Conservation (phyloP, 805 yeast genomes). For the Suhomyces tanzawaensis region DNA sequence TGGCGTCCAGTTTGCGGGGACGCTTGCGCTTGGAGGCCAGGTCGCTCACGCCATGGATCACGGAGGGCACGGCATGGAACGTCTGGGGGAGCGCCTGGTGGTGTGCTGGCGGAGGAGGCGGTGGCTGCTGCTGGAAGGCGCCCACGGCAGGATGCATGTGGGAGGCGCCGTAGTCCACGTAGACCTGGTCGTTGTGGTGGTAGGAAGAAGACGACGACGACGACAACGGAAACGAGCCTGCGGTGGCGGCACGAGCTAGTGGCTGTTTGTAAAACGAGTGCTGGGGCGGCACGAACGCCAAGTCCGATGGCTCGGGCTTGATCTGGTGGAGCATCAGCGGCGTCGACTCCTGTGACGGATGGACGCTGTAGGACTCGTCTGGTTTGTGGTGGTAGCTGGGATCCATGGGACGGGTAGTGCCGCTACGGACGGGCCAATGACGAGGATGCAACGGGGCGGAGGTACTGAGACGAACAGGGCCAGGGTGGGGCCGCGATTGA, state of each 20-base stretch:
- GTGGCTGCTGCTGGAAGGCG: neutral
- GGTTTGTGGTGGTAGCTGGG: slow-evolving; percentile 11
- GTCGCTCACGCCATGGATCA: no score
- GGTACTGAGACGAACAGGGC: neutral
- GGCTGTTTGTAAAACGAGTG: neutral
- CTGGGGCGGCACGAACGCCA: slow-evolving; percentile 1
- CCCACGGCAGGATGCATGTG: no score
- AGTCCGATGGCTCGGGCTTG: slow-evolving; percentile 6
- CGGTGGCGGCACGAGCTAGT: neutral
- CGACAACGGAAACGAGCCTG: neutral
- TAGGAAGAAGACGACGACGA: neutral
- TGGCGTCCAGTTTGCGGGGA: slow-evolving; percentile 28
- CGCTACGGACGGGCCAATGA: neutral
- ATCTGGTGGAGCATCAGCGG: slow-evolving; percentile 1
- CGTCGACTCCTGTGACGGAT: slow-evolving; percentile 3
- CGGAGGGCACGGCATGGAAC: no score
- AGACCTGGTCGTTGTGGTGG: neutral
- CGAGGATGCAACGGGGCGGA: neutral
- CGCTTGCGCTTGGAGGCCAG: slow-evolving; percentile 18
- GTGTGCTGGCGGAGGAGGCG: neutral
- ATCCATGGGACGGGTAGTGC: slow-evolving; percentile 1
- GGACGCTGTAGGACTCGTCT: slow-evolving; percentile 8
- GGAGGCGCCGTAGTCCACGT: neutral
- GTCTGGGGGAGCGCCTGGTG: no score
- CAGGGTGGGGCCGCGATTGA: no score